Percentiles rank a stretch among this genome's conserved stretches.
Conservation (phyloP, 257 asterid species). For the Nyctanthes arbortristis region DNA sequence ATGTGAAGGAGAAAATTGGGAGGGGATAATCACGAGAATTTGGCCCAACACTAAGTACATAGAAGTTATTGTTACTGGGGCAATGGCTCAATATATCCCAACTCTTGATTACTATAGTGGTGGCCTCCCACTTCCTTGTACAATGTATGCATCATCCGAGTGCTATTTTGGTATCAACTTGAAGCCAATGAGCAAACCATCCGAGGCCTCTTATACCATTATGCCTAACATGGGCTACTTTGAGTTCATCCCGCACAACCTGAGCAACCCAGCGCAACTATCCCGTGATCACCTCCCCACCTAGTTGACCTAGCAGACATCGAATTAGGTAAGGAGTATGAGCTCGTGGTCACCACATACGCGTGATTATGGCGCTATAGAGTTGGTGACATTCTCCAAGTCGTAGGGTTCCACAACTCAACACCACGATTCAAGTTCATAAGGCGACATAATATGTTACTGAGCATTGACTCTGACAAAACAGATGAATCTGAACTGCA, state of each 20-base stretch:
- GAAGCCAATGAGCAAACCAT: conserved; percentile 64
- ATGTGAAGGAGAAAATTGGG: conserved; percentile 76
- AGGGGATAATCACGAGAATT: conserved; percentile 59
- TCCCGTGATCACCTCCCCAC: conserved; percentile 42
- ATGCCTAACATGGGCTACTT: conserved; percentile 95
- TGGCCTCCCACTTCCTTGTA: conserved; percentile 63
- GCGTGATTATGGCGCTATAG: conserved; percentile 72
- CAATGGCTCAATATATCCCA: conserved; percentile 92
- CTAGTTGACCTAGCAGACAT: conserved; percentile 68
- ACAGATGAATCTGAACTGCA: conserved; percentile 77
- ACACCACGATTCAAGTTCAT: conserved; percentile 77
- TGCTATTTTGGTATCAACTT: conserved; percentile 79
- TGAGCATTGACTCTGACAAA: conserved; percentile 77
- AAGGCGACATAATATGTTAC: conserved; percentile 61
- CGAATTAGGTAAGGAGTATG: conserved; percentile 72
- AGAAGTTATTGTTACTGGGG: conserved; percentile 85
- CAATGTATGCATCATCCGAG: conserved; percentile 89
- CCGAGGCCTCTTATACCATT: conserved; percentile 67
- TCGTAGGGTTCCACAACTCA: conserved; percentile 59
- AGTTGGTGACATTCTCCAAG: conserved; percentile 82
- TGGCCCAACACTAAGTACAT: conserved; percentile 81
- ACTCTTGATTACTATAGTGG: conserved; percentile 78
- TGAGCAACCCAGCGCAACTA: conserved; percentile 23
- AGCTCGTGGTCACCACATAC: conserved; percentile 71
- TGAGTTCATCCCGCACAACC: conserved; percentile 70